Evolutionary conservation across 1,284 basidiomycete species (phyloP).

Genomic region (Tilletia caries): DNA sequence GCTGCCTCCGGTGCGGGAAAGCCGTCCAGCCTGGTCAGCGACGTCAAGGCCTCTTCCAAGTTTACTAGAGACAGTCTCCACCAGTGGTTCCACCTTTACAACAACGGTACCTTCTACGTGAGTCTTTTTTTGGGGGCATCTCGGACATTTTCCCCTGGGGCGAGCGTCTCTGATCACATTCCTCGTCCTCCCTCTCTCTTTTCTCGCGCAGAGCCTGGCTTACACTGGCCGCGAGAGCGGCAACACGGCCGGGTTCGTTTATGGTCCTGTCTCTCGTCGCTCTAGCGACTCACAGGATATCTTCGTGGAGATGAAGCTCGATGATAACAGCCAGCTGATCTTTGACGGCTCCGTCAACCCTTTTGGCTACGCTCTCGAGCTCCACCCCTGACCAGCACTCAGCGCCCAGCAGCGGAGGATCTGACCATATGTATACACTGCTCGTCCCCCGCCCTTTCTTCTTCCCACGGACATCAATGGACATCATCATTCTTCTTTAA

Average conservation of each 20-base stretch:
- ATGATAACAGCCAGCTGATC: not conserved
- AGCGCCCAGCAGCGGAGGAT: too few species aligned
- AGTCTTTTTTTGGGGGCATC: too few species aligned
- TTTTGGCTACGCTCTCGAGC: not conserved
- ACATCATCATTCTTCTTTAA: too few species aligned
- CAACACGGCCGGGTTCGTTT: not conserved
- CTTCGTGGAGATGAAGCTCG: not conserved
- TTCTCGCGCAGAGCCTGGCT: not conserved
- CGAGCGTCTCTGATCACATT: too few species aligned
- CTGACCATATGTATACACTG: too few species aligned
- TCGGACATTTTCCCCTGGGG: too few species aligned
- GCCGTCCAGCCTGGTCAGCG: not conserved
- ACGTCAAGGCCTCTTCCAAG: not conserved
- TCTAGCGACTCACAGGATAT: not conserved
- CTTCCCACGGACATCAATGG: too few species aligned
- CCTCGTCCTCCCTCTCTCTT: too few species aligned
- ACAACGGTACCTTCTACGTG: not conserved
- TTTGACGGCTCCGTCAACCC: not conserved
- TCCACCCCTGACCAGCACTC: not conserved
- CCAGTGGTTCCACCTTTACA: not conserved
- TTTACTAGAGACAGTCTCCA: not conserved
- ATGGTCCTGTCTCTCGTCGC: not conserved
- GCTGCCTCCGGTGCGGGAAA: not conserved
- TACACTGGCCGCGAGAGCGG: not conserved
- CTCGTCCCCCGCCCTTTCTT: too few species aligned